Conservation (phyloP, 352 stramenopile genomes). For the Thraustochytrium striatum region DNA sequence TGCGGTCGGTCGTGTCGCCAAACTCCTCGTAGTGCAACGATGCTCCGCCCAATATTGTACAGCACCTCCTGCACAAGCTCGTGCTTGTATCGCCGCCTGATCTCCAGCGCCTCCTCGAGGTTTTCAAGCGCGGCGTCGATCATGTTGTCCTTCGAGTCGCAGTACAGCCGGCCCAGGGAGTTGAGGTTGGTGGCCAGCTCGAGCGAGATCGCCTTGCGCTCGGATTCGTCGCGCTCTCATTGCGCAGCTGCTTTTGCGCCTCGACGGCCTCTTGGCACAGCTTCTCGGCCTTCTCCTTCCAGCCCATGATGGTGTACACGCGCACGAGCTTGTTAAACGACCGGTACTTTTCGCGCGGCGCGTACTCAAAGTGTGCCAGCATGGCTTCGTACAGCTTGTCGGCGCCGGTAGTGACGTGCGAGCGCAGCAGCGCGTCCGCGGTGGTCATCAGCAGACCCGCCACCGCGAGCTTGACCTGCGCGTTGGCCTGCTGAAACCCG, state of each 20-base stretch:
- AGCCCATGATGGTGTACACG: neutral
- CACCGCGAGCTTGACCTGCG: neutral
- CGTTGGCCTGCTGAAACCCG: neutral
- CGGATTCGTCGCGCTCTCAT: neutral
- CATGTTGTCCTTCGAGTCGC: neutral
- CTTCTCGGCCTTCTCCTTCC: neutral
- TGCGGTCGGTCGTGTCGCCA: neutral
- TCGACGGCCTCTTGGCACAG: slow-evolving; percentile 17
- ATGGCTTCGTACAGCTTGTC: slow-evolving; percentile 28
- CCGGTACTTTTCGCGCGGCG: neutral
- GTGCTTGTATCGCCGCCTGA: neutral
- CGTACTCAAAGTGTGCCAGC: neutral
- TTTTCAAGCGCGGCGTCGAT: neutral
- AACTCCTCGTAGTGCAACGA: slow-evolving; percentile 11
- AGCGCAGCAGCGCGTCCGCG: slow-evolving; percentile 1
- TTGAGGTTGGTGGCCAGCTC: slow-evolving; percentile 37
- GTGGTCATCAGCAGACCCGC: slow-evolving; percentile 27
- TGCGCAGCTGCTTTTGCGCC: neutral
- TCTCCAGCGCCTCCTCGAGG: slow-evolving; percentile 3
- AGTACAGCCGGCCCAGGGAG: neutral
- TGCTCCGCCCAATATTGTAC: slow-evolving; percentile 29
- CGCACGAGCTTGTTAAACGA: slow-evolving; percentile 28
- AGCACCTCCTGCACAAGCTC: neutral
- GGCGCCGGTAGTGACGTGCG: neutral
- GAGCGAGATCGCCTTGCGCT: neutral